A percentile compares a stretch with the other conserved stretches of the same genome.
Conservation (phyloP, 148 eudicot genomes). For the Bassia scoparia region DNA sequence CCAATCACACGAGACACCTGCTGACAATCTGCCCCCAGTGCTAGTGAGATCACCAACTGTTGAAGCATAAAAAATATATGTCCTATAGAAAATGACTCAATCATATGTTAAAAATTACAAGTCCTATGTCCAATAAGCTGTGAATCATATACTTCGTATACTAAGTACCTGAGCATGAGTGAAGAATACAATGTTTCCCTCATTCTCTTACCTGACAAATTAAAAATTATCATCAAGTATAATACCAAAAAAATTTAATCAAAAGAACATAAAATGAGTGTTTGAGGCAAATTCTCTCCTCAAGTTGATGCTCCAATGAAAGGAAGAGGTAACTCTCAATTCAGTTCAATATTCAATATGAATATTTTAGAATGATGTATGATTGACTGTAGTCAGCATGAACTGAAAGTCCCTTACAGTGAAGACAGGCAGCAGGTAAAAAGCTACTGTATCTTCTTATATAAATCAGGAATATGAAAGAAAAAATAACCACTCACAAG, state of each 20-base stretch:
- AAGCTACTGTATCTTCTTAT: not conserved
- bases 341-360: not conserved
- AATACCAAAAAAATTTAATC: not conserved
- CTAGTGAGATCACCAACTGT: constrained; percentile 97
- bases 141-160: constrained; percentile 7
- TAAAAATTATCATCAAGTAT: constrained; percentile 19
- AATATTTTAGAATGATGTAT: not conserved
- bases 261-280: not conserved
- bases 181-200: constrained; percentile 83
- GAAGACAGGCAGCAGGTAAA: not conserved
- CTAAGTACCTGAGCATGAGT: constrained; percentile 79
- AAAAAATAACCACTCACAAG: constrained; percentile 59
- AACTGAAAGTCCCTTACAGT: not conserved
- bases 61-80: constrained; percentile 77
- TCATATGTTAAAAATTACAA: not conserved
- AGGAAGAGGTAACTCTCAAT: not conserved
- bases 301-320: not conserved
- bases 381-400: not conserved
- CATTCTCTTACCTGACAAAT: constrained; percentile 92
- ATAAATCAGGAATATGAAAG: not conserved
- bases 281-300: not conserved
- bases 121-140: not conserved
- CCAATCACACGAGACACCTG: constrained; percentile 98
- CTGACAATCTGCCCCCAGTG: constrained; percentile 98
- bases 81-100: constrained; percentile 49